These are phyloP conservation scores for Chamaecrista fasciculata DNA, from an alignment of 306 rosid genomes.

Conservation along the genomic window DNA sequence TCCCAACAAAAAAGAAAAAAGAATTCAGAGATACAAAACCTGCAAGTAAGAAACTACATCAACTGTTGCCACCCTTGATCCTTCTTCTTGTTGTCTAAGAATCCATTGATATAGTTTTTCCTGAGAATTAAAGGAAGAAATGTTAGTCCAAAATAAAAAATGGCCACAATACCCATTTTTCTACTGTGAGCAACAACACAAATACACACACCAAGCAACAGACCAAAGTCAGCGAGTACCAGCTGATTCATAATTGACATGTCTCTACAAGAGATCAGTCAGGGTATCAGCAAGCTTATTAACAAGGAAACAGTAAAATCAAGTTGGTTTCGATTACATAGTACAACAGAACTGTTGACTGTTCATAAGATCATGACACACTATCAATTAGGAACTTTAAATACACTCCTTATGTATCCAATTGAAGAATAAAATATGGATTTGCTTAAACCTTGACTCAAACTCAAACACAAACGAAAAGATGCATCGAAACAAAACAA, in stretches of 20 bases:
- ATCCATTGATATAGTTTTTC: slow-evolving; percentile 69
- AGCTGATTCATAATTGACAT: background rate
- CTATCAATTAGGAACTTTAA: background rate
- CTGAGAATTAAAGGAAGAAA: slow-evolving; percentile 28
- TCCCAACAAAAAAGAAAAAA: background rate
- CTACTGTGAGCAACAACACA: background rate
- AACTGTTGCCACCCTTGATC: slow-evolving; percentile 46
- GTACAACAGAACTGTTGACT: background rate
- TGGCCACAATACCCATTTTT: background rate
- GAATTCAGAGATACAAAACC: slow-evolving; percentile 33
- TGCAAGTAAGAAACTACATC: slow-evolving; percentile 59
- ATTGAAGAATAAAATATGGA: background rate
- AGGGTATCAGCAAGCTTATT: background rate
- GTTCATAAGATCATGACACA: background rate
- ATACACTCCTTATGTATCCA: background rate
- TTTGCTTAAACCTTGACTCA: background rate
- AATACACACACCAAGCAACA: background rate
- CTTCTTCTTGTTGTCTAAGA: slow-evolving; percentile 63
- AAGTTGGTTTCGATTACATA: background rate
- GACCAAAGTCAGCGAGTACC: background rate
- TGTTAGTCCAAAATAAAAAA: background rate
- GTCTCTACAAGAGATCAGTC: background rate
- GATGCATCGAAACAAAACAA: background rate
- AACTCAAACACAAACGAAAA: background rate
- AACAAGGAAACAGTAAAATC: background rate